Base-by-base conservation (phyloP, 352 stramenopile genomes). In the Elongisporangium anandrum region DNA sequence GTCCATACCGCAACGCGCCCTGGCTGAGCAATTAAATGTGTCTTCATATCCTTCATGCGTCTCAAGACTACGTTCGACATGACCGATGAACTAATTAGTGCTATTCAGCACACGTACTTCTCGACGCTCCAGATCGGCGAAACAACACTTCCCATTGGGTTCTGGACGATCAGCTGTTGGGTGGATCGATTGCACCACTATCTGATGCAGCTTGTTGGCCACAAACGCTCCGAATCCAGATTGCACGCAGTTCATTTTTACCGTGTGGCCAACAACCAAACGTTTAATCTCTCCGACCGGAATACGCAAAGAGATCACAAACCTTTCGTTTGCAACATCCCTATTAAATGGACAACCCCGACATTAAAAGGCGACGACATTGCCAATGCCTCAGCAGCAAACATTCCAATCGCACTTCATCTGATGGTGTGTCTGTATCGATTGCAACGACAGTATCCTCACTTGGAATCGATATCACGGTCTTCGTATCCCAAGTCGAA, bases 151-250 rank as follows among this genome's bases (percentile, higher is more conserved):
- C 3, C 38, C 29, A 52, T 34, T 24, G 13, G n/a, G 21, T 39
- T 41, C 3, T 29, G 15, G 9, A 6, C 1, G 0, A 53, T 21
- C 2, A 52, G 59, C 16, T 24, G 50, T 16, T 79, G 73, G 73
- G 55, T 81, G 29, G 73, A 81, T n/a, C 68, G 70, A 1, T n/a
- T 81, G 3, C 63, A 81, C 41, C 73, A 79, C 13, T 69, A 63
- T 22, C 5, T 78, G 15, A 45, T 63, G 22, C 68, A 77, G 47
- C 66, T 57, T 3, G 55, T 77, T 1, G 66, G 76, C 54, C 16
- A 65, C 2, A 17, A 64, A 15, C 38, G 26, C 26, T 38, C 26
- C 6, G 26, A 38, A 12, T 38, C 26, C 26, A 38, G 26, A 38
- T 10, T 38, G 6, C 6, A 38, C 6, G 6, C 26, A 9, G 26